phyloP scores from a whole-genome alignment of 164 flowering plant genomes.

The Echeveria elegans region DNA sequence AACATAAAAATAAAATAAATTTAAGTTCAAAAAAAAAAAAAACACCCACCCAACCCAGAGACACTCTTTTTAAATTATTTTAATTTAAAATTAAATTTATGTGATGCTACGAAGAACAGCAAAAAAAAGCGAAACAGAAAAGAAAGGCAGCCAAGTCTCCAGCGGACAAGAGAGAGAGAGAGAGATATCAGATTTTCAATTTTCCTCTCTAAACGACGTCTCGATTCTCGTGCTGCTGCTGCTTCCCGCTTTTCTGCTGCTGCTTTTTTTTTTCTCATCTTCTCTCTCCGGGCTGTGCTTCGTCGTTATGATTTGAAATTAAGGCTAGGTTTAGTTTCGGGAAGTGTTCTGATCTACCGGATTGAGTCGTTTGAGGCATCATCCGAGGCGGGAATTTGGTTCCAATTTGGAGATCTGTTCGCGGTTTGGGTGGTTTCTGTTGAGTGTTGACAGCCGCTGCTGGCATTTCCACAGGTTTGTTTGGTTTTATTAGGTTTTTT shows the following conservation, averaged over 20 bases:
- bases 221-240: constrained; percentile 1
- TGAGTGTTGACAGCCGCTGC: background rate
- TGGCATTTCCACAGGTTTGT: background rate
- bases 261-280: no score
- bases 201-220: no score
- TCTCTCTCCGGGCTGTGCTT: background rate
- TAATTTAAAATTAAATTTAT: background rate
- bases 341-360: background rate
- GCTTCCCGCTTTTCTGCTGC: background rate
- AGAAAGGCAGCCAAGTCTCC: constrained; percentile 3
- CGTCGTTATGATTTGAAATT: background rate
- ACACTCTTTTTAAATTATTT: background rate
- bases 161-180: background rate
- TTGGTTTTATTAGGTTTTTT: background rate
- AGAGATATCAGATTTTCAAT: background rate
- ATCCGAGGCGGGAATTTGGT: background rate
- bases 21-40: background rate
- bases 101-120: background rate
- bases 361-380: background rate
- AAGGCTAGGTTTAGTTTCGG: background rate
- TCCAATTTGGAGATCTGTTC: background rate
- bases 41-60: background rate
- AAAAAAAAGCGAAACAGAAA: background rate
- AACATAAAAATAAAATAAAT: no score
- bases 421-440: background rate